These are phyloP conservation scores for Krasilnikovozyma curviuscula DNA, from an alignment of 768 basidiomycete genomes.

Conservation along the genomic window DNA sequence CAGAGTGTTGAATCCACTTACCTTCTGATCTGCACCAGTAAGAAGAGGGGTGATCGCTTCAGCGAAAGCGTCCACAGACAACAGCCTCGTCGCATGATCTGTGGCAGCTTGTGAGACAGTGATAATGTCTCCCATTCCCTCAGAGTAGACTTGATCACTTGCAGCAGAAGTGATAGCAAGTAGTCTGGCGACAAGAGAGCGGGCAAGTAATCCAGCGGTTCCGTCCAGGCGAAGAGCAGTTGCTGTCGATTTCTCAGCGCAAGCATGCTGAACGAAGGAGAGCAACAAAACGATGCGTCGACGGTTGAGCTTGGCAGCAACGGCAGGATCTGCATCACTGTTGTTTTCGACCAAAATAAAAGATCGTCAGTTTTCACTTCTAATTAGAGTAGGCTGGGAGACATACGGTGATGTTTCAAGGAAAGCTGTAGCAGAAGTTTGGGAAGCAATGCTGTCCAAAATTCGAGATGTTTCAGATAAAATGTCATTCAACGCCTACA, in stretches of 20 bases:
- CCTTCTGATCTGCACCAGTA: constrained; percentile 9
- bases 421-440: no score
- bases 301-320: constrained; percentile 7
- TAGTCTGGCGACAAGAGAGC: constrained; percentile 1
- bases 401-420: no score
- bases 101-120: constrained; percentile 31
- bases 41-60: constrained; percentile 18
- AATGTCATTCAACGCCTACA: constrained; percentile 9
- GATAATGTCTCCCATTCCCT: constrained; percentile 12
- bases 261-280: neutral
- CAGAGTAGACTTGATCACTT: neutral
- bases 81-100: constrained; percentile 38
- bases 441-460: no score
- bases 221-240: no score
- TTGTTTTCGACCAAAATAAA: neutral
- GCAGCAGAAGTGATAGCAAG: constrained; percentile 1
- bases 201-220: no score
- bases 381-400: neutral
- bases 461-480: no score
- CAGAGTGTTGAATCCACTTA: neutral
- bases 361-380: neutral
- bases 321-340: no score
- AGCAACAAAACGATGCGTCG: constrained; percentile 3
- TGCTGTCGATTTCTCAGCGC: no score
- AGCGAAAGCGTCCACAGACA: constrained; percentile 50